A percentile compares a stretch with the other conserved stretches of the same genome.
Evolutionary conservation across 73 alveolate species (phyloP).

Genomic region (Effrenium voratum): DNA sequence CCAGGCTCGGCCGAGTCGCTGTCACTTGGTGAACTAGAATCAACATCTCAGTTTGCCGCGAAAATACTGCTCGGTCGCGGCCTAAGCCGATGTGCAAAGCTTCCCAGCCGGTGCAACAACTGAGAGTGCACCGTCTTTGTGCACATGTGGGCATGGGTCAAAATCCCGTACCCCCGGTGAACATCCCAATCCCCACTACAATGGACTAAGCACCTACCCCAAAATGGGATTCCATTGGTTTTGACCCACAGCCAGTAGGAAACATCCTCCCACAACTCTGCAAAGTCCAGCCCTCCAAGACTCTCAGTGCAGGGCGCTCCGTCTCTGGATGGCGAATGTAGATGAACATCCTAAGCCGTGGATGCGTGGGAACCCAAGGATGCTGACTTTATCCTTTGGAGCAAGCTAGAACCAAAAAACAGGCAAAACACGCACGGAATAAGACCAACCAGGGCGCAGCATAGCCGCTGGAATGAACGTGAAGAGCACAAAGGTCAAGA

Average conservation of each 20-base stretch:
- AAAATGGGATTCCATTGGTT: no score
- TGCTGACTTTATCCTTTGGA: neutral
- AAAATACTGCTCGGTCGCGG: constrained; percentile 53
- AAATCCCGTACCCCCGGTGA: neutral
- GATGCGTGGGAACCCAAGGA: neutral
- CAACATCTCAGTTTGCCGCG: constrained; percentile 61
- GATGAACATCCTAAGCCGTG: constrained; percentile 1
- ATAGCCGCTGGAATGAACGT: constrained; percentile 29
- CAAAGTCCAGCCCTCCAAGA: neutral
- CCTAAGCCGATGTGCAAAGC: neutral
- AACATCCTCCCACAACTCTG: neutral
- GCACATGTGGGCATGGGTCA: neutral
- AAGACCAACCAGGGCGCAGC: constrained; percentile 15
- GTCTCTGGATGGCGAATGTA: constrained; percentile 73
- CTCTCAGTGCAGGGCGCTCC: neutral
- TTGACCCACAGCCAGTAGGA: no score
- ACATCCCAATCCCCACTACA: no score
- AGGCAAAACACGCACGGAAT: neutral
- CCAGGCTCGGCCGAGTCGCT: neutral
- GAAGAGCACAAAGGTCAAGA: constrained; percentile 2
- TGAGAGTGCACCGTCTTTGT: neutral
- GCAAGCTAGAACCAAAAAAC: neutral
- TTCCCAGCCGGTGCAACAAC: neutral
- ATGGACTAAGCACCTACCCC: no score
- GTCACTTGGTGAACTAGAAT: constrained; percentile 73